Evolutionary conservation across 2,329 filamentous ascomycete species (phyloP), one percentile per base, ranked within the genome.

Genomic region (Alternaria panax): DNA sequence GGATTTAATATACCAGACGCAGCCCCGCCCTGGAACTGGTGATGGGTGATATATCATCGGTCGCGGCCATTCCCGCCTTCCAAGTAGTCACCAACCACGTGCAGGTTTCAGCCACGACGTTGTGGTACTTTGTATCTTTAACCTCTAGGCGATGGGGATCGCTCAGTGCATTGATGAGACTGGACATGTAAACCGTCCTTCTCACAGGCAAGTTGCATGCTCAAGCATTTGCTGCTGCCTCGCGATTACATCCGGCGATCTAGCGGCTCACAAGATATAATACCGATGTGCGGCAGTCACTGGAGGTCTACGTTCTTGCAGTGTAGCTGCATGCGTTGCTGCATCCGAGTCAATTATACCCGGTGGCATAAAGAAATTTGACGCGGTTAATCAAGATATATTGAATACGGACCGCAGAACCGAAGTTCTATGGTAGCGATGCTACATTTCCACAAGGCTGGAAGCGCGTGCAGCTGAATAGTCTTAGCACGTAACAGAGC

Each of bases 341-440:
- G 47, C 34, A 24, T 63, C 46, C 46, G 28, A 47, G 47, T 32
- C 36, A 25, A 42, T 30, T 43, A 54, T 38, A 36, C 25, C 58
- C 43, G 36, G 43, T 63, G 47, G 58, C 51, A 54, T 56, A 20
- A 41, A 32, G 5, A 18, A 22, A n/a, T 41, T 30, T 51, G 40
- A 22, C n/a, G 40, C 51, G 55, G 48, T 40, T 59, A 62, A 64
- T 62, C 32, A 46, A 36, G 46, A 60, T 57, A 63, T 45, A 64
- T 64, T 64, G 57, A 47, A 43, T 25, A 54, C 62, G 62, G 62
- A 50, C 62, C 62, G 59, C 34, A 5, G 20, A 57, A 52, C 59
- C 62, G 62, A 64, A 54, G 38, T 47, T 54, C 36, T 45, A 59
- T 56, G 20, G 14, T 18, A 20, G 41, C 40, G 34, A 28, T 41